Evolutionary conservation across 2,329 filamentous ascomycete genomes (phyloP).

Genomic region (Ustulina deusta): DNA sequence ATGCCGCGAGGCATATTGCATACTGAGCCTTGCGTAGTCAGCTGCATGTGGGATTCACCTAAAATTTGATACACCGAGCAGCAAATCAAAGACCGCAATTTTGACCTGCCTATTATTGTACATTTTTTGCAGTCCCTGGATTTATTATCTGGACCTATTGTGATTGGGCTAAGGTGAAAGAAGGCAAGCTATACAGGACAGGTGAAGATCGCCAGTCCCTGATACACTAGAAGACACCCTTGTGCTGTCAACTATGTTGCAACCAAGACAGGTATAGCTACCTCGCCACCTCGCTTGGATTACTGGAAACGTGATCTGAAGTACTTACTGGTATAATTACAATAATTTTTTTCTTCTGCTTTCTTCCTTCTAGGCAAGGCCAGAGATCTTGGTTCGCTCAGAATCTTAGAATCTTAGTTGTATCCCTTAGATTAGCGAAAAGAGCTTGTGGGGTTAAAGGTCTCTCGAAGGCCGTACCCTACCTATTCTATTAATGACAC

Average conservation of each 20-base stretch:
- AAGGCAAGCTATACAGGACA: constrained; percentile 8
- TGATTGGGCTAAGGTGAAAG: constrained; percentile 13
- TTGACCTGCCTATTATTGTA: not conserved
- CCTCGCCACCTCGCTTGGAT: constrained; percentile 5
- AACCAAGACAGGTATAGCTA: not conserved
- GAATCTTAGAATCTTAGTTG: not conserved
- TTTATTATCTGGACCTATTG: not conserved
- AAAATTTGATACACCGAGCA: not conserved
- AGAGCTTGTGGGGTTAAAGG: not conserved
- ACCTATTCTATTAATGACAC: too few relatives aligned
- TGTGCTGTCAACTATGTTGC: not conserved
- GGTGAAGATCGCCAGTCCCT: constrained; percentile 19
- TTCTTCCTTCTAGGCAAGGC: not conserved
- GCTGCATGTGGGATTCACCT: not conserved
- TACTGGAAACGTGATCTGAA: not conserved
- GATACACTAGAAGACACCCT: not conserved
- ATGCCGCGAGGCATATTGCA: not conserved
- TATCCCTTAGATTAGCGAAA: constrained; percentile 10
- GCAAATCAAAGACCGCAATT: not conserved
- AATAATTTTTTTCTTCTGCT: not conserved
- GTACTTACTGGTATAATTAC: not conserved
- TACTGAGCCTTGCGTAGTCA: not conserved
- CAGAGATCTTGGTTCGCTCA: constrained; percentile 20
- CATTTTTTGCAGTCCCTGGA: not conserved
- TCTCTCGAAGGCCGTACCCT: not conserved